phyloP scores from a whole-genome alignment of 495 filamentous ascomycete genomes.

The Neurospora cerealis region DNA sequence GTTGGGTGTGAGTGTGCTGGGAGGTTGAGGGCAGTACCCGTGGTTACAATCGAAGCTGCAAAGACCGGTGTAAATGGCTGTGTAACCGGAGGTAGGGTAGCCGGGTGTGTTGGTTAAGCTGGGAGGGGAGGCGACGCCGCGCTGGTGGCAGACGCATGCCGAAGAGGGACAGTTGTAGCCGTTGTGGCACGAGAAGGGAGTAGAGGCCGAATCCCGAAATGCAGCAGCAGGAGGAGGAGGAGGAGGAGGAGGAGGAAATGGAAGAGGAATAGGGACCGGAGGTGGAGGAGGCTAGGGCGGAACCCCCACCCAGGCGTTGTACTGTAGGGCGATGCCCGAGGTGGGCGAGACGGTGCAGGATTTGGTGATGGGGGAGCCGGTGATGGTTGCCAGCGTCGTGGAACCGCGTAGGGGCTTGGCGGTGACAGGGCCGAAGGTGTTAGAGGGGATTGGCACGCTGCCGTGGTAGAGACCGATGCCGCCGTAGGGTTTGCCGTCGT shows the following conservation, averaged over 20 bases:
- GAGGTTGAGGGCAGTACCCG: no score
- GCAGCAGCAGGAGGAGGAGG: background rate
- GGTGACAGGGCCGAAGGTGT: slow-evolving; percentile 36
- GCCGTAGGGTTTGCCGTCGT: slow-evolving; percentile 11
- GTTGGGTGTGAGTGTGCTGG: no score
- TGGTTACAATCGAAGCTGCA: no score
- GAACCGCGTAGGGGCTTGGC: slow-evolving; percentile 26
- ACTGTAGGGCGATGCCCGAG: background rate
- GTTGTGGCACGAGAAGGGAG: background rate
- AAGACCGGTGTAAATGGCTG: no score
- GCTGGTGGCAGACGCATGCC: slow-evolving; percentile 1
- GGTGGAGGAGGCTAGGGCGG: background rate
- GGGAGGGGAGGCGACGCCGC: background rate
- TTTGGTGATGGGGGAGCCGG: background rate
- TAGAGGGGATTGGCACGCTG: slow-evolving; percentile 32
- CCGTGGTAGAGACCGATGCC: slow-evolving; percentile 40
- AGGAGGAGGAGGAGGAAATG: background rate
- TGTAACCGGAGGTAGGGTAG: no score
- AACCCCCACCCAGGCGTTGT: slow-evolving; percentile 5
- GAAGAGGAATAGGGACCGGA: background rate
- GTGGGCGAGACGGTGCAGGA: background rate
- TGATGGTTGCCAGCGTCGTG: background rate
- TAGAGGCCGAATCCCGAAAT: background rate
- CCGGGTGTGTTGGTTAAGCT: background rate
- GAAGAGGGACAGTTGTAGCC: slow-evolving; percentile 1